Evolutionary conservation across 305 asterid species (phyloP).

Genomic region (Fraxinus latifolia): DNA sequence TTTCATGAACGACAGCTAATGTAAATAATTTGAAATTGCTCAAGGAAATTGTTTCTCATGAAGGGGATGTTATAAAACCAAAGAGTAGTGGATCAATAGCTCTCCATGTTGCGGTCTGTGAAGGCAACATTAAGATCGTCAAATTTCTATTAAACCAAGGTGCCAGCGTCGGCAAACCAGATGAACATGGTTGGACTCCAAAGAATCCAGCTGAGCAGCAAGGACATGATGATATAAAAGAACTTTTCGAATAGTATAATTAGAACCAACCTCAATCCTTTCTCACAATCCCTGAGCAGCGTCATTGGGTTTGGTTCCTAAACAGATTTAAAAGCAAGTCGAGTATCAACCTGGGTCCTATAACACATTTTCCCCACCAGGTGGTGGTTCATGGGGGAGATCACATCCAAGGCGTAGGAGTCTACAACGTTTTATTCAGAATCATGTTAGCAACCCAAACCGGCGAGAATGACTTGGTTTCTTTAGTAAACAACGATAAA

Average conservation of each 20-base stretch:
- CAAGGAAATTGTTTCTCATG: slow-evolving; percentile 45
- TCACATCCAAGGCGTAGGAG: slow-evolving; percentile 52
- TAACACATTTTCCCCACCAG: slow-evolving; percentile 30
- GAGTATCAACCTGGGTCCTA: slow-evolving; percentile 32
- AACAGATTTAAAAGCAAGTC: slow-evolving; percentile 69
- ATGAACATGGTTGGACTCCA: slow-evolving; percentile 62
- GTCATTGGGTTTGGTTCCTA: slow-evolving; percentile 52
- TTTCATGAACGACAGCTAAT: slow-evolving; percentile 64
- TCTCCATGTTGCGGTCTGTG: slow-evolving; percentile 74
- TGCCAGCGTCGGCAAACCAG: slow-evolving; percentile 40
- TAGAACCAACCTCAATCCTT: slow-evolving; percentile 20
- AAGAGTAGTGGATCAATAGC: slow-evolving; percentile 49
- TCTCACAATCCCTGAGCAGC: slow-evolving; percentile 35
- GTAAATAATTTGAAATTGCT: slow-evolving; percentile 49
- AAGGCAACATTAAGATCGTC: slow-evolving; percentile 64
- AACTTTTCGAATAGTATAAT: slow-evolving; percentile 43
- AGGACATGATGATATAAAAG: slow-evolving; percentile 74
- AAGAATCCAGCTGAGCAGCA: slow-evolving; percentile 70
- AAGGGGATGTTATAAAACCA: slow-evolving; percentile 56
- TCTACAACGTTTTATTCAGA: slow-evolving; percentile 64
- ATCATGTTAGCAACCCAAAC: slow-evolving; percentile 50
- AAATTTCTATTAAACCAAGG: slow-evolving; percentile 52
- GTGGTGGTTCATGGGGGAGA: slow-evolving; percentile 37
- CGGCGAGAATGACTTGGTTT: slow-evolving; percentile 35
- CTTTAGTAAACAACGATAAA: slow-evolving; percentile 25